Percentiles rank a stretch among this genome's conserved stretches.
Conservation (phyloP, 371 early-diverging fungal species). For the Mortierella sp. region DNA sequence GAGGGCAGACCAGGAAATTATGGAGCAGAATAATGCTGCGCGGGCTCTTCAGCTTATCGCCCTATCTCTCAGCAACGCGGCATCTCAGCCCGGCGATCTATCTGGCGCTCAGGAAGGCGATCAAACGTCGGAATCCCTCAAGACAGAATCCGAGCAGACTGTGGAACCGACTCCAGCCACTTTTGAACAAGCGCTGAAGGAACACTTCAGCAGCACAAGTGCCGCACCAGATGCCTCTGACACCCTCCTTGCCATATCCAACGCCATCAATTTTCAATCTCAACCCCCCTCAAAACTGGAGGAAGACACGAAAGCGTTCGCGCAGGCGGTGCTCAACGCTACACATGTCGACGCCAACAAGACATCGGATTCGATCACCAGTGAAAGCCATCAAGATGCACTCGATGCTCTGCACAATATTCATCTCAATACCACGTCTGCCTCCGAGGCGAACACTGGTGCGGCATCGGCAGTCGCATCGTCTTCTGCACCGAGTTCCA, state of each 20-base stretch:
- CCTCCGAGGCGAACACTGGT: background rate
- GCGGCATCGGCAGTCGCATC: background rate
- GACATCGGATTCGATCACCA: background rate
- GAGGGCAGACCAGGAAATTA: conserved; percentile 32
- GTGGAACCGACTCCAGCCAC: background rate
- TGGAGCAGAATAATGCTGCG: conserved; percentile 48
- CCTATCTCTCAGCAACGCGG: conserved; percentile 24
- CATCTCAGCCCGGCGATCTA: conserved; percentile 3
- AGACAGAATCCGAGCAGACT: background rate
- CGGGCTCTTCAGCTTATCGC: conserved; percentile 47
- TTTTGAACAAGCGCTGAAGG: conserved; percentile 10
- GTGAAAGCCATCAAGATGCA: background rate
- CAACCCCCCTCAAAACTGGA: conserved; percentile 9
- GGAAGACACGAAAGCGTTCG: conserved; percentile 29
- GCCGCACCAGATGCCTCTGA: conserved; percentile 20
- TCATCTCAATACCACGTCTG: background rate
- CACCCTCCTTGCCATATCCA: conserved; percentile 41
- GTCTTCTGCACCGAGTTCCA: conserved; percentile 6
- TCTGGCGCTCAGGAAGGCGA: conserved; percentile 1
- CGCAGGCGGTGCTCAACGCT: conserved; percentile 34
- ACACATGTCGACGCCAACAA: conserved; percentile 31
- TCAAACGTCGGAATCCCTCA: background rate
- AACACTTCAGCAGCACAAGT: conserved; percentile 4
- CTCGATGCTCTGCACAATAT: conserved; percentile 11
- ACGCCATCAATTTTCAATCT: conserved; percentile 38